phyloP scores from a whole-genome alignment of 192 early-diverging fungal species.

The Backusella mclennaniae region DNA sequence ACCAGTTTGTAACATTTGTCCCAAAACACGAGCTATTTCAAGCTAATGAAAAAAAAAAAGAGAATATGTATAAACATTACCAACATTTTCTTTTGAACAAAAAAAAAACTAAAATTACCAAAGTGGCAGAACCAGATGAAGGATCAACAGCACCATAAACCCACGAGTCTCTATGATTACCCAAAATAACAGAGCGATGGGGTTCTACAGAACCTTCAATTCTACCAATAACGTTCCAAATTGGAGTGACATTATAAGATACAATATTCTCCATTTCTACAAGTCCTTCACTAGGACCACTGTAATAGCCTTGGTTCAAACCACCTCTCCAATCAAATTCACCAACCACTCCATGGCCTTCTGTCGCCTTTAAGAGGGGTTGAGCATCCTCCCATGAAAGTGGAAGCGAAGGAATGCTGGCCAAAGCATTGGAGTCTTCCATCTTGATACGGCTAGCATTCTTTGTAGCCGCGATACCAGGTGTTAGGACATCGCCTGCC shows the following conservation, averaged over 20 bases:
- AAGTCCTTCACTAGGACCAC: conserved; percentile 51
- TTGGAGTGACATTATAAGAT: conserved; percentile 48
- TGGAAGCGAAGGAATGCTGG: conserved; percentile 63
- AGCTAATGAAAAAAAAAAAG: conserved; percentile 23
- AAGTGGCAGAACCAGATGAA: conserved; percentile 57
- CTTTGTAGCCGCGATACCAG: conserved; percentile 50
- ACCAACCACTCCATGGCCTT: conserved; percentile 39
- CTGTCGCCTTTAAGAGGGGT: conserved; percentile 54
- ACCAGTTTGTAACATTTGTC: conserved; percentile 54
- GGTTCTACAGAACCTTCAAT: conserved; percentile 57
- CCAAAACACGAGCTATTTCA: conserved; percentile 55
- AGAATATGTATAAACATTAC: background rate
- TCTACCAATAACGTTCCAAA: conserved; percentile 62
- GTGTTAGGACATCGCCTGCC: conserved; percentile 68
- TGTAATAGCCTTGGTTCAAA: conserved; percentile 55
- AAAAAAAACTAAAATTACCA: conserved; percentile 25
- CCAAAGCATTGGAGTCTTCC: conserved; percentile 35
- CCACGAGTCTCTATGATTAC: conserved; percentile 70
- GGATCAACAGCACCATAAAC: conserved; percentile 62
- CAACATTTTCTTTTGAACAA: background rate
- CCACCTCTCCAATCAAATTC: conserved; percentile 53
- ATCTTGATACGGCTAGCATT: conserved; percentile 49
- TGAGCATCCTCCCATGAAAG: conserved; percentile 60
- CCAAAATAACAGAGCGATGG: conserved; percentile 49
- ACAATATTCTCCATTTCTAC: conserved; percentile 55